Evolutionary conservation across 495 filamentous ascomycete genomes (phyloP), one percentile per base, ranked within the genome.

Genomic region (Aspergillus hancockii): DNA sequence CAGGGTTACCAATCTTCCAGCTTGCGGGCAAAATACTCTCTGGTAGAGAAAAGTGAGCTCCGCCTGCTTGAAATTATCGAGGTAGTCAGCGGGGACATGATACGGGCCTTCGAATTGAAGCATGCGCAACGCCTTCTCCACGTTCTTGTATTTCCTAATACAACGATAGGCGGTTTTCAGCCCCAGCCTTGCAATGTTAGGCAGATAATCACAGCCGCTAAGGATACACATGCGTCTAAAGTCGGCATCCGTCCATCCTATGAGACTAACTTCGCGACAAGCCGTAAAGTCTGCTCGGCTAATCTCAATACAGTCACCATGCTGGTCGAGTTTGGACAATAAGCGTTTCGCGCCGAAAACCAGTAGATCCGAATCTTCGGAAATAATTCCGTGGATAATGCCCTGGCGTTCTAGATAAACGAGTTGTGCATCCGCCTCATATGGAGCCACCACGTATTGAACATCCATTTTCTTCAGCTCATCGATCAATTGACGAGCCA

Each of bases 151-250:
- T 67, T 93, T 96, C 46, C 93, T 85, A 58, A 99, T 83, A 72
- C 94, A 81, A 32, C 92, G 84, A 66, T 99, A 88, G 1, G 95
- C 95, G 22, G 92, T 97, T 73, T 96, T 97, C 49, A 99, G 70
- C 4, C 95, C 95, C 81, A 99, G 84, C 49, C 86, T 88, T 41
- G 82, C 84, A 59, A 98, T 90, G 63, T 86, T 88, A 7, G 86
- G 79, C 51, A 98, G 81, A 72, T 99, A 99, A 70, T 99, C 95
- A 71, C 95, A 99, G n/a, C 95, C 95, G 70, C 92, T 96, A 21
- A 99, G 69, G 54, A 99, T 98, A 52, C 93, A 92, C 95, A 99
- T 99, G 21, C 81, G 86, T 49, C 95, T 82, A 65, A 99, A 99
- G 56, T 97, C 90, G 8, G 77, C 79, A 71, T 97, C 91, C 3